Evolutionary conservation across 2,329 filamentous ascomycete genomes (phyloP), one percentile per base, ranked within the genome.

Genomic region (Scleromitrula shiraiana): DNA sequence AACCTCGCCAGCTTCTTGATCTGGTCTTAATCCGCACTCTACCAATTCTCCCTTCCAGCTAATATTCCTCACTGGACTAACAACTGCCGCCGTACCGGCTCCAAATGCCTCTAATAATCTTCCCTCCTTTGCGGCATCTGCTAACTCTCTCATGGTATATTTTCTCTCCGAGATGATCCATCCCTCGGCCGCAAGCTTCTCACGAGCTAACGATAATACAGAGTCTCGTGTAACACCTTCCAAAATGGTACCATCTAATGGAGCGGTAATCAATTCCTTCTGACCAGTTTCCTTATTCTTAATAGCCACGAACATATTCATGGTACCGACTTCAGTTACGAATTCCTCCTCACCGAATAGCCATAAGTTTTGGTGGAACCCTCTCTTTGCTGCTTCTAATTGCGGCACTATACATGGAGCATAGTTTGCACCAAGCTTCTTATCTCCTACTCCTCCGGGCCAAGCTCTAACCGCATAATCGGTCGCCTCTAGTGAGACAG

Each of bases 361-460:
- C 93, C 93, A 98, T 46, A 98, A 76, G 70, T 97, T 98, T 74
- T 98, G 93, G 71, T 97, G 91, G 77, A 90, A 95, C 19, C 93
- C 93, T 49, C 89, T 81, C 67, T 82, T 85, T 38, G 89, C 88
- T 35, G 93, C 93, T 69, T 95, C 80, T 61, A 93, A 79, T 71
- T 98, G 93, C 15, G 93, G 93, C n/a, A 97, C 74, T 62, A 98
- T 91, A 73, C 93, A 97, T 5, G 93, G 93, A n/a, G 93, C 93
- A 67, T 98, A 98, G 78, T 98, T 98, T 63, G 91, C 93, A 53
- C 93, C 93, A 27, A 98, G 82, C 74, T 98, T 98, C 80, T 93
- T 95, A 74, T 97, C 89, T 60, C 93, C 93, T 26, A 96, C 91
- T 65, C 93, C 93, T 52, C 93, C 93, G 39, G 93, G 93, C 93